Base-by-base conservation (phyloP, 2,329 filamentous ascomycete genomes). In the Aspergillus fijiensis region DNA sequence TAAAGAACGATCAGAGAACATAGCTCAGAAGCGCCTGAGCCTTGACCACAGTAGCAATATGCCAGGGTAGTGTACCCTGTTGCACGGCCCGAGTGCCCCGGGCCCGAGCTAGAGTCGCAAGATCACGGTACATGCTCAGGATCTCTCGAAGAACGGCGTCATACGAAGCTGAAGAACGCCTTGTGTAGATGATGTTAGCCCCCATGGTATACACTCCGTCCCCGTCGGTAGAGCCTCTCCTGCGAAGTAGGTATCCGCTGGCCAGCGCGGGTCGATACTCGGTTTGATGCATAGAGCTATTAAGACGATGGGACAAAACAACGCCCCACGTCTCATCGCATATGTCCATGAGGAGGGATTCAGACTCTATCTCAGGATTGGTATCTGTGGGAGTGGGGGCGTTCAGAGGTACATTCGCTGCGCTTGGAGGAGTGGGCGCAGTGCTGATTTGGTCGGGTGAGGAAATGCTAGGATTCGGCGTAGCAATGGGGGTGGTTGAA, bases 271-370 rank as follows among this genome's bases (percentile, higher is more conserved):
- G 78, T 23, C 75, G 74, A 64, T 75, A 76, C 55, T 79, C 76
- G 7, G 75, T 75, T 39, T 80, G 65, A 51, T 76, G 76, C 0
- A 72, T 70, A 4, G 77, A 76, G 59, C 72, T 75, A 59, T 78
- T 78, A 35, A 79, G 66, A 29, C 76, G 79, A 65, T 83, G 82
- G 0, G 80, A 81, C 59, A 88, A 76, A 21, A 86, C 77, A 7
- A 87, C 73, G 33, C 78, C 80, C 84, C 85, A 88, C 0, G 82
- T 83, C 63, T 88, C 85, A 67, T 88, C 85, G 23, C 79, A 80
- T 19, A 81, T 72, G 66, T 88, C 85, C 45, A 84, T 73, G 11
- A 88, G 79, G 10, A 82, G 77, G 2, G 84, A 81, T 54, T 88
- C 85, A 0, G 80, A 78, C 60, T 88, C 85, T 25, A 78, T 62